Base-by-base conservation (phyloP, 2,329 filamentous ascomycete species). In the Xylariaceae sp. region DNA sequence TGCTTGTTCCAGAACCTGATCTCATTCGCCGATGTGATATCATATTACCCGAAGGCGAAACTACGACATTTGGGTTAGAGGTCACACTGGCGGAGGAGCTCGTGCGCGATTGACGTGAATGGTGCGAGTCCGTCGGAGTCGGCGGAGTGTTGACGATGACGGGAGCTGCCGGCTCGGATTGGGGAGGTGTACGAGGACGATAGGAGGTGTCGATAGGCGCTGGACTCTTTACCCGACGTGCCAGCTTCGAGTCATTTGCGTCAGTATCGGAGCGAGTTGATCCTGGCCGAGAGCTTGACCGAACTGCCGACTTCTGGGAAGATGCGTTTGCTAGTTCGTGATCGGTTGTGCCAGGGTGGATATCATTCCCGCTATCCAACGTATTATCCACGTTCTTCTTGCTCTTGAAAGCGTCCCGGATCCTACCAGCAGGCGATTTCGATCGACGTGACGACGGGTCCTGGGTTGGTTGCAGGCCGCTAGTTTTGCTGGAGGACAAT, bases 331-430 rank as follows among this genome's bases (percentile, higher is more conserved):
- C 62, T 54, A 65, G 50, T 37, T 65, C 61, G 52, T 61, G 56
- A 26, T 58, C 58, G 40, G 57, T 44, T 44, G 43, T 44, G 40
- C 59, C 61, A 50, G 65, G 61, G 52, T 75, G 74, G 29, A 71
- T 73, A 32, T 67, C 74, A 14, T 42, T 21, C 16, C 23, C 23
- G 23, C 4, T 26, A 26, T 48, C 81, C 55, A 75, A 74, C 59
- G 75, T 78, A 21, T 76, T 70, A 55, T 75, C 79, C 23, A 72
- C 67, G 59, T 67, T 74, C 68, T 80, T 85, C 67, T 82, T 86
- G 44, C 80, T 77, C 56, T 77, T 83, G 67, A 95, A 91, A 12
- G 88, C 89, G 68, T 88, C 86, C 71, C 84, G 89, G 59, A 93
- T 77, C 67, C 87, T 90, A 67, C 86, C 84, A 49, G 83, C 85